Conservation (phyloP, 2,329 filamentous ascomycete genomes). For the Torrubiella hemipterigena region DNA sequence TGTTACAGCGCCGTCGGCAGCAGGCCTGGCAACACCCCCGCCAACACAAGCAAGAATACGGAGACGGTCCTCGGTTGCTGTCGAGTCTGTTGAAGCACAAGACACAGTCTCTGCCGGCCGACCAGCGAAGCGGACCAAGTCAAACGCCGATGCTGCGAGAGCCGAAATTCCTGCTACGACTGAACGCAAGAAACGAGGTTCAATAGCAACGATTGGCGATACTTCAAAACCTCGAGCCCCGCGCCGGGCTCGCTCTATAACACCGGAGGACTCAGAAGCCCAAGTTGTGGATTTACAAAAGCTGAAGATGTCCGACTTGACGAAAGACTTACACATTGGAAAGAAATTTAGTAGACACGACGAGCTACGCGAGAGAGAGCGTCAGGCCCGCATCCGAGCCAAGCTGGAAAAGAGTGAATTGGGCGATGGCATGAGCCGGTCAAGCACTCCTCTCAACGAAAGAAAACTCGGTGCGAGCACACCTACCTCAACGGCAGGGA, state of each 20-base stretch:
- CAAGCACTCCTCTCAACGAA: slow-evolving; percentile 6
- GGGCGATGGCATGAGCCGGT: slow-evolving; percentile 12
- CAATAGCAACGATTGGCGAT: slow-evolving; percentile 3
- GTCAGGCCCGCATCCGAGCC: slow-evolving; percentile 23
- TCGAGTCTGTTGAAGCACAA: neutral
- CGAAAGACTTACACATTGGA: slow-evolving; percentile 56
- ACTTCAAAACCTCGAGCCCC: slow-evolving; percentile 13
- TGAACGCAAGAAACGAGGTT: slow-evolving; percentile 3
- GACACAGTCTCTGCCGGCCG: neutral
- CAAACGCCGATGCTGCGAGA: neutral
- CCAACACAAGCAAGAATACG: slow-evolving; percentile 1
- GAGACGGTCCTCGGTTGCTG: slow-evolving; percentile 2
- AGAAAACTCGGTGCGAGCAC: slow-evolving; percentile 6
- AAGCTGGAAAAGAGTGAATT: slow-evolving; percentile 16
- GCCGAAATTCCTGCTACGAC: neutral
- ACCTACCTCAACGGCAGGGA: slow-evolving; percentile 8
- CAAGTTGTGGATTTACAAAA: slow-evolving; percentile 52
- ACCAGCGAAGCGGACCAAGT: slow-evolving; percentile 5
- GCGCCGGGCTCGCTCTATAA: slow-evolving; percentile 33
- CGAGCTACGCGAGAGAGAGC: slow-evolving; percentile 57
- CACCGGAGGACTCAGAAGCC: slow-evolving; percentile 52
- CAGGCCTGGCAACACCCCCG: too few relatives aligned
- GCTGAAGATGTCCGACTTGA: slow-evolving; percentile 63
- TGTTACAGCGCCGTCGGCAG: too few relatives aligned
- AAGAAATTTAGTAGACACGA: slow-evolving; percentile 65